Evolutionary conservation across 768 basidiomycete genomes (phyloP), one percentile per base, ranked within the genome.

Genomic region (Auricularia auricula-judae): DNA sequence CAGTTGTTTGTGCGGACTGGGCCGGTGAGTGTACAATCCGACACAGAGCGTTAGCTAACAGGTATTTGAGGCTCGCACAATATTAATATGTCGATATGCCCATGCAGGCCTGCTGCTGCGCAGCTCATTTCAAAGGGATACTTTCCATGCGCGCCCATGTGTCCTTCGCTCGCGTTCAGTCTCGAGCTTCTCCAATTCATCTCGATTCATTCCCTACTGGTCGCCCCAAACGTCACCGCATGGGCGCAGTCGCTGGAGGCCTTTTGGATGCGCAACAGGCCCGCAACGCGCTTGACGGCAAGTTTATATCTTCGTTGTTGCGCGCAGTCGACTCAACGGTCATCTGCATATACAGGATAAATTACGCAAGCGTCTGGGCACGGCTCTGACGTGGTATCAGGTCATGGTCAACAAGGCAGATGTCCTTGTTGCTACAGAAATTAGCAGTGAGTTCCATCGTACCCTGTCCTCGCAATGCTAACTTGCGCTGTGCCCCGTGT

Each of bases 211-310:
- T 65, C 65, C 54, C 23, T 33, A 11, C 16, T 59, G 34, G 44
- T 56, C n/a, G 64, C 64, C 29, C 65, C 64, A 3, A 66, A 64
- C 44, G 36, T 35, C n/a, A 64, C 62, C 14, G 65, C 64, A 54
- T 66, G 65, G 65, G 53, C 44, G 12, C 51, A 21, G 12, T 54
- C 36, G 8, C 21, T 66, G 23, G 34, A 54, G 2, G 29, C n/a
- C 12, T 53, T 56, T 14, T 39, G 42, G 62, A 3, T 18, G 53
- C 21, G n/a, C 21, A 23, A 53, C 21, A 29, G 61, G 36, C 39
- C 14, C 29, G 64, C 62, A 21, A 60, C 16, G 29, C 34, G 16
- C 47, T 21, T 51, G 14, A 8, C 42, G 42, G 42, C 16, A 23
- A 23, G 8, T 18, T 43, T 43, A 43, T 43, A 43, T 43, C 16